These are phyloP conservation scores for Leptomonas pyrrhocoris DNA, from an alignment of 208 protist genomes.

Conservation along the genomic window DNA sequence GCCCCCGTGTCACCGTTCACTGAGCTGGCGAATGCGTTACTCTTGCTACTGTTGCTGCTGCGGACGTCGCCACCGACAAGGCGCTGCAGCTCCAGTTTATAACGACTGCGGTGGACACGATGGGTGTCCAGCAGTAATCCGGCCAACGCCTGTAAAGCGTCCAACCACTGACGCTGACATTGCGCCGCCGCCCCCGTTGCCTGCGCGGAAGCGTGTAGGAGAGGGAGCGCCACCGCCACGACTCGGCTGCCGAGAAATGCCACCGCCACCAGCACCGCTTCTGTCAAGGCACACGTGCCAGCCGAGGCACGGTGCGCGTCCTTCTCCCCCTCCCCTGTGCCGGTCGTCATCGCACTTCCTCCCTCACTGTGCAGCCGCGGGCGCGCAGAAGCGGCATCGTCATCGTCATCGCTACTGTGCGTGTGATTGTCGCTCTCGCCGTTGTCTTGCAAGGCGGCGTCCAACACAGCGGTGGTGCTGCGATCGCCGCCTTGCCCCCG, in stretches of 20 bases:
- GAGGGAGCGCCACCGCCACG: constrained; percentile 11
- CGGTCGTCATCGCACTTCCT: background rate
- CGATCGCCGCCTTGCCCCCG: background rate
- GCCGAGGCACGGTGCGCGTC: background rate
- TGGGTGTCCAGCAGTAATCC: constrained; percentile 20
- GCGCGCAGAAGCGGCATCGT: background rate
- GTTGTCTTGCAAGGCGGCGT: background rate
- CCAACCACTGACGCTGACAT: constrained; percentile 15
- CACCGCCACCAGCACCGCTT: constrained; percentile 25
- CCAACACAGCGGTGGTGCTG: background rate
- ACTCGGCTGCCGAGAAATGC: constrained; percentile 25
- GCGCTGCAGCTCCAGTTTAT: background rate
- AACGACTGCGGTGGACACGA: constrained; percentile 2
- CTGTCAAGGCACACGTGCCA: constrained; percentile 19
- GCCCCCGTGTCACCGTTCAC: no score
- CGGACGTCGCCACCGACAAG: no score
- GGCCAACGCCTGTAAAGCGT: constrained; percentile 19
- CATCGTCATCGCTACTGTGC: no score
- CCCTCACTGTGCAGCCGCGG: no score
- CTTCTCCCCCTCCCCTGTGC: background rate
- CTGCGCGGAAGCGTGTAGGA: background rate
- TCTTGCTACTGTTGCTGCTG: no score
- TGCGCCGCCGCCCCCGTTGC: background rate
- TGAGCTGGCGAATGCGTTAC: no score
- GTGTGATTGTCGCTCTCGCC: no score